Evolutionary conservation across 164 flowering plant genomes (phyloP), one percentile per base, ranked within the genome.

Genomic region (Nymphaea colorata): DNA sequence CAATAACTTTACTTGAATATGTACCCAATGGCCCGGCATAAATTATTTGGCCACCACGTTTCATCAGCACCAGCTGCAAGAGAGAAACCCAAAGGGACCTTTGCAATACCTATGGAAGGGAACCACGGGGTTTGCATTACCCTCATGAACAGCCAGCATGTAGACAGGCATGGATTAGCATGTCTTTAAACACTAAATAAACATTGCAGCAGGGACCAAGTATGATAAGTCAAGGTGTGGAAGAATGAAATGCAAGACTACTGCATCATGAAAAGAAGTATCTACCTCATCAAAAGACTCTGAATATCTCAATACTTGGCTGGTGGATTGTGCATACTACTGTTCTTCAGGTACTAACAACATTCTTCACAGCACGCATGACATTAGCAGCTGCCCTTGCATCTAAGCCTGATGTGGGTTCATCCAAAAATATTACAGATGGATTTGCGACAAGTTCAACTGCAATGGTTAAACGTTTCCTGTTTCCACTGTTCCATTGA

Each of bases 11-110:
- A 62, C 85, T 83, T 14, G 98, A 92, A 77, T 92, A 73, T n/a
- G 69, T 79, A 14, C 98, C 96, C 70, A 92, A 71, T n/a, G 91
- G 95, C 61, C 98, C 98, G 10, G 80, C 76, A 69, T 90, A 92
- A 61, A 88, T 92, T 55, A 88, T 85, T 76, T 92, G 96, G 44
- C 98, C 98, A 70, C 98, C 98, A 77, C 96, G 82, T 77, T 92
- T 92, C 94, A 92, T 80, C 66, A 92, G 72, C 43, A 92, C 75
- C 41, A 92, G 73, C 86, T 85, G 83, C 64, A 42, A 64, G 11
- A 42, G 36, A 41, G 41, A n/a, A 61, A 25, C 36, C 36, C 36
- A 25, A 25, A 25, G 0, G 36, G 36, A 25, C 36, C 1, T 25
- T 25, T 25, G 36, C 1, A 25, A 25, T 25, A 25, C 36, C 0